A percentile compares a stretch with the other conserved stretches of the same genome.
phyloP scores from a whole-genome alignment of 2,329 filamentous ascomycete species.

The Podosphaera fusca region DNA sequence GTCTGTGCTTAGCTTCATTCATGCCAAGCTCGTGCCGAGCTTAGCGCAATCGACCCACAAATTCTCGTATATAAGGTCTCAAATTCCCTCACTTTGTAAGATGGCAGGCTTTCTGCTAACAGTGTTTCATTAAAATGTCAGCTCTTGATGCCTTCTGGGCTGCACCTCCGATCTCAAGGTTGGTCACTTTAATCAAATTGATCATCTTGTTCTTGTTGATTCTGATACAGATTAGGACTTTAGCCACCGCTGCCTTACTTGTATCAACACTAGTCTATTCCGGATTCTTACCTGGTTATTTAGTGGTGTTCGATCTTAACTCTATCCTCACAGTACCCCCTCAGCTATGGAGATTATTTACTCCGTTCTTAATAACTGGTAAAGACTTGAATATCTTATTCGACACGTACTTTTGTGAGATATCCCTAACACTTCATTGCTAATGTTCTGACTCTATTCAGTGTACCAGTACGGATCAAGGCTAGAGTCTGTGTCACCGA shows the following conservation, averaged over 20 bases:
- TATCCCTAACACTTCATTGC: constrained; percentile 5
- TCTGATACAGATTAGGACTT: constrained; percentile 30
- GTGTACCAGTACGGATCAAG: constrained; percentile 43
- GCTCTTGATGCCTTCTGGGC: constrained; percentile 39
- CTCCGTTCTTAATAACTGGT: constrained; percentile 18
- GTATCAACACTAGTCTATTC: constrained; percentile 36
- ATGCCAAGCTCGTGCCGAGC: no score
- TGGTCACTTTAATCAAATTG: constrained; percentile 12
- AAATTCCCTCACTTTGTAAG: no score
- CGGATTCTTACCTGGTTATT: constrained; percentile 23
- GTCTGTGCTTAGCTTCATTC: no score
- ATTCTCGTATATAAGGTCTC: no score
- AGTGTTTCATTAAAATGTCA: constrained; percentile 11
- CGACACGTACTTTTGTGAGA: constrained; percentile 44
- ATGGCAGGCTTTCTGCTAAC: no score
- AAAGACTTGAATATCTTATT: constrained; percentile 27
- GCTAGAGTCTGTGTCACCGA: constrained; percentile 35
- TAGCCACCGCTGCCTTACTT: constrained; percentile 34
- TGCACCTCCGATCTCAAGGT: constrained; percentile 44
- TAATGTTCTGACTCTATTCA: constrained; percentile 12
- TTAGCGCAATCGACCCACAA: no score
- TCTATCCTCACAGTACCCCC: constrained; percentile 26
- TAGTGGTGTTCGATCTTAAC: constrained; percentile 26
- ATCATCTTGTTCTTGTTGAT: constrained; percentile 18
- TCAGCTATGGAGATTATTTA: constrained; percentile 18